These are phyloP conservation scores for Calocybe indica DNA, from an alignment of 768 basidiomycete species.

Conservation along the genomic window DNA sequence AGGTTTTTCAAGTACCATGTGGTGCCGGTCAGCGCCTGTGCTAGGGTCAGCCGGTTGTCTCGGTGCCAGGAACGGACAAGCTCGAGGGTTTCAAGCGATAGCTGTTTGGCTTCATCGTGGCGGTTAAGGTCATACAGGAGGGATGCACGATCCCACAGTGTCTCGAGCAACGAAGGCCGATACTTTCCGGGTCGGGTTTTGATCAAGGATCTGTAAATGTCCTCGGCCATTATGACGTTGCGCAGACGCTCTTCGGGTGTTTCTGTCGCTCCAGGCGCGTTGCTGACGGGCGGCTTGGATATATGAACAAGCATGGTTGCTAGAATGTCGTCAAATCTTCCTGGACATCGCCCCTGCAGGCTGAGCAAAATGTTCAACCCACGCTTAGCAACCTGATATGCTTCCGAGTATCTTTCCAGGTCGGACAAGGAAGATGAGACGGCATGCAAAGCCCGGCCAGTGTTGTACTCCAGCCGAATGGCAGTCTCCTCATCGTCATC, in stretches of 20 bases:
- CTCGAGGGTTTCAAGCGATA: slow-evolving; percentile 6
- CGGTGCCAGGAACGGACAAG: slow-evolving; percentile 4
- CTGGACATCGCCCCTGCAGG: not conserved
- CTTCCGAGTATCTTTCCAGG: slow-evolving; percentile 2
- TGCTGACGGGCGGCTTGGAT: not conserved
- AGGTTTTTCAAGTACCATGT: slow-evolving; percentile 2
- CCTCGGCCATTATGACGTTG: slow-evolving; percentile 4
- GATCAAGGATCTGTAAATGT: slow-evolving; percentile 4
- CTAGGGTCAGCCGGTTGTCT: slow-evolving; percentile 4
- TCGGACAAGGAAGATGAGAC: slow-evolving; percentile 7
- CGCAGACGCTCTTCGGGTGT: not conserved
- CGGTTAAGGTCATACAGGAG: slow-evolving; percentile 2
- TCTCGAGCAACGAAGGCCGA: slow-evolving; percentile 1
- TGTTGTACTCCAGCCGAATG: slow-evolving; percentile 8
- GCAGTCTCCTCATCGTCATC: slow-evolving; percentile 3
- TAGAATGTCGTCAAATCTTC: slow-evolving; percentile 2
- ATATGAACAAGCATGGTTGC: slow-evolving; percentile 8
- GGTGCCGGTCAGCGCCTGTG: slow-evolving; percentile 5
- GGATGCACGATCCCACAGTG: slow-evolving; percentile 7
- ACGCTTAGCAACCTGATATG: slow-evolving; percentile 3
- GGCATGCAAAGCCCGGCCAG: slow-evolving; percentile 5
- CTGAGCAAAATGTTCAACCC: not conserved
- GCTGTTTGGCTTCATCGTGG: slow-evolving; percentile 1
- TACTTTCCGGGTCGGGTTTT: slow-evolving; percentile 3
- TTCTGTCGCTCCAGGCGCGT: not conserved